Percentiles rank a stretch among this genome's conserved stretches.
These are phyloP conservation scores for Camelina hispida DNA, from an alignment of 345 rosid genomes.

Conservation along the genomic window DNA sequence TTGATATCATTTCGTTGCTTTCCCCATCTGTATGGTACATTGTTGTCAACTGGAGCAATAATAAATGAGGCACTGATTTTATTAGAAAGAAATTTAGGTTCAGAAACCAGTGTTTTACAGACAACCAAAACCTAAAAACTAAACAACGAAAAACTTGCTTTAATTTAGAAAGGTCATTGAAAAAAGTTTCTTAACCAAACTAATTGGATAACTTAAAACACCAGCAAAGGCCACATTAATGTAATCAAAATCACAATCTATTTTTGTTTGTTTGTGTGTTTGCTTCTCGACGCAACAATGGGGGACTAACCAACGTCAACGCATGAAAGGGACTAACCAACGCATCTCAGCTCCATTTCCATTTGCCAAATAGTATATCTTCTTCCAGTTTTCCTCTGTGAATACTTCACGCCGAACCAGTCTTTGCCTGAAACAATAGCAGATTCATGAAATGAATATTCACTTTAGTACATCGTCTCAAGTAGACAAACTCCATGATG, in stretches of 20 bases:
- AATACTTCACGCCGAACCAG: constrained; percentile 71
- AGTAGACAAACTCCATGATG: constrained; percentile 15
- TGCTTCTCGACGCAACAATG: constrained; percentile 60
- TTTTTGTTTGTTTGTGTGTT: constrained; percentile 22
- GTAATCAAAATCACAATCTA: constrained; percentile 29
- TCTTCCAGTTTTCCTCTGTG: constrained; percentile 88
- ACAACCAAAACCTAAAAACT: constrained; percentile 25
- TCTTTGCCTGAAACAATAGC: constrained; percentile 71
- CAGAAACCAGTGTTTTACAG: constrained; percentile 38
- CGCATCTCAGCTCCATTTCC: constrained; percentile 98
- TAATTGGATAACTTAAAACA: constrained; percentile 33
- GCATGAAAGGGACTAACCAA: constrained; percentile 72
- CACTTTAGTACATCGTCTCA: background rate
- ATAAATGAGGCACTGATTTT: constrained; percentile 28
- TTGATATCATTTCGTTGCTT: background rate
- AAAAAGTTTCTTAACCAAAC: constrained; percentile 30
- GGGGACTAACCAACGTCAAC: constrained; percentile 70
- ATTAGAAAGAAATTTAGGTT: constrained; percentile 21
- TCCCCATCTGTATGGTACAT: background rate
- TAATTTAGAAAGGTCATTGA: constrained; percentile 4
- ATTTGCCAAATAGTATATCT: constrained; percentile 70
- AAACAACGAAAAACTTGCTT: constrained; percentile 31
- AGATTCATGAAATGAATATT: background rate
- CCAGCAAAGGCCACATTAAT: constrained; percentile 22
- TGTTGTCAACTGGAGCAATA: background rate